Conservation (phyloP, 2,329 filamentous ascomycete species). For the Aspergillus terreus region DNA sequence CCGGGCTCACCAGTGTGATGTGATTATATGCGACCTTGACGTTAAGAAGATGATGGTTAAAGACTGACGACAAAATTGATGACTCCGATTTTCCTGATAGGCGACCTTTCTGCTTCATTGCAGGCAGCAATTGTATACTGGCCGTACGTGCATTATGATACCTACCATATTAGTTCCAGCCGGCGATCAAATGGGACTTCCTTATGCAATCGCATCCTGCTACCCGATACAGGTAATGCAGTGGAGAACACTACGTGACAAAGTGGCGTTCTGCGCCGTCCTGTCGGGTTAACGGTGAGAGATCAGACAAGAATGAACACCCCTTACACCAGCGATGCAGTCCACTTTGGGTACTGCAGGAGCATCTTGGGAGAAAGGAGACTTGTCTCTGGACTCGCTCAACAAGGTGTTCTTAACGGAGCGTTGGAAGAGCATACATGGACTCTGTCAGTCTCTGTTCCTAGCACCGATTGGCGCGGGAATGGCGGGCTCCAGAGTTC, state of each 20-base stretch:
- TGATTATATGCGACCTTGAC: constrained; percentile 5
- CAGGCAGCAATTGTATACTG: constrained; percentile 1
- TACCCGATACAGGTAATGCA: neutral
- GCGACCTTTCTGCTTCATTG: neutral
- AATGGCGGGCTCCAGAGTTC: constrained; percentile 15
- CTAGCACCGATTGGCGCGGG: constrained; percentile 13
- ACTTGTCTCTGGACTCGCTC: constrained; percentile 11
- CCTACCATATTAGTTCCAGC: neutral
- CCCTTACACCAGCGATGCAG: constrained; percentile 64
- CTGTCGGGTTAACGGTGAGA: too few relatives aligned
- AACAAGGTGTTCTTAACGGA: constrained; percentile 75
- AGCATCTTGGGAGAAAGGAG: constrained; percentile 51
- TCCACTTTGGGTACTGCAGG: constrained; percentile 67
- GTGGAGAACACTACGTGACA: neutral
- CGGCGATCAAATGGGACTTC: neutral
- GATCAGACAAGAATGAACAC: neutral
- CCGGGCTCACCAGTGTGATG: neutral
- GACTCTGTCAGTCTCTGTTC: constrained; percentile 22
- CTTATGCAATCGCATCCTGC: neutral
- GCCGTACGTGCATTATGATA: constrained; percentile 1
- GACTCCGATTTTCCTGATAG: constrained; percentile 9
- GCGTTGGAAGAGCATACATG: constrained; percentile 65
- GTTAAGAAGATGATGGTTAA: constrained; percentile 20
- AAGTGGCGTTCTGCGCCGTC: neutral
- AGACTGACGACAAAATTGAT: constrained; percentile 20